These are phyloP conservation scores for Verticillium nonalfalfae DNA, from an alignment of 2,329 filamentous ascomycete genomes.

Conservation along the genomic window DNA sequence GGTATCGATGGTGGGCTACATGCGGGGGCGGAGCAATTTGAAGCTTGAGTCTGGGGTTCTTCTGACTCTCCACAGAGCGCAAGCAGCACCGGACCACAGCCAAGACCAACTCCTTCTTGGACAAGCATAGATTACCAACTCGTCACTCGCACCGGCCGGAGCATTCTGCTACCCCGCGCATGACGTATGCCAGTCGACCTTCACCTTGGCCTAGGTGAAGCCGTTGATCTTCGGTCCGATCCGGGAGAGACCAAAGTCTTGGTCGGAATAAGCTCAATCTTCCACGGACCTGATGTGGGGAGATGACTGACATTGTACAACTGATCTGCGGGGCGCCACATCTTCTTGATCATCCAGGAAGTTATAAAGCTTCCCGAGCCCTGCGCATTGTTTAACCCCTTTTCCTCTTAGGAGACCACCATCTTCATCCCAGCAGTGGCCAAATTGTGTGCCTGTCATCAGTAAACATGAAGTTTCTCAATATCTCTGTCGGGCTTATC, in stretches of 20 bases:
- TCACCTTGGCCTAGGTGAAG: neutral
- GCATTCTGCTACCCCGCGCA: neutral
- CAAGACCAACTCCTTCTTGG: neutral
- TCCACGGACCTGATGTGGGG: neutral
- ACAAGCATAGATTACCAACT: neutral
- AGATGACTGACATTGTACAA: neutral
- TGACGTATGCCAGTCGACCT: neutral
- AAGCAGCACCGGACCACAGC: neutral
- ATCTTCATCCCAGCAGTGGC: neutral
- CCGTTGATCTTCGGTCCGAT: neutral
- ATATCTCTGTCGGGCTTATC: neutral
- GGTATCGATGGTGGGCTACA: neutral
- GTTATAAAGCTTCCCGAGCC: neutral
- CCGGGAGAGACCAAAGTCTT: neutral
- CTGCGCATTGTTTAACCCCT: too few relatives aligned
- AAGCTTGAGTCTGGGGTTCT: neutral
- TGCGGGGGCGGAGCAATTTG: neutral
- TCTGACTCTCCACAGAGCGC: neutral
- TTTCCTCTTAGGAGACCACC: neutral
- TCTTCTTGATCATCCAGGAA: neutral
- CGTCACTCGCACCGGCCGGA: neutral
- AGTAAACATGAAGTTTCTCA: constrained; percentile 18
- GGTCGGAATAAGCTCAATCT: neutral
- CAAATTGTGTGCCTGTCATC: neutral
- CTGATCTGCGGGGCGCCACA: neutral